phyloP scores from a whole-genome alignment of 768 basidiomycete genomes.

The Gloeophyllum trabeum region DNA sequence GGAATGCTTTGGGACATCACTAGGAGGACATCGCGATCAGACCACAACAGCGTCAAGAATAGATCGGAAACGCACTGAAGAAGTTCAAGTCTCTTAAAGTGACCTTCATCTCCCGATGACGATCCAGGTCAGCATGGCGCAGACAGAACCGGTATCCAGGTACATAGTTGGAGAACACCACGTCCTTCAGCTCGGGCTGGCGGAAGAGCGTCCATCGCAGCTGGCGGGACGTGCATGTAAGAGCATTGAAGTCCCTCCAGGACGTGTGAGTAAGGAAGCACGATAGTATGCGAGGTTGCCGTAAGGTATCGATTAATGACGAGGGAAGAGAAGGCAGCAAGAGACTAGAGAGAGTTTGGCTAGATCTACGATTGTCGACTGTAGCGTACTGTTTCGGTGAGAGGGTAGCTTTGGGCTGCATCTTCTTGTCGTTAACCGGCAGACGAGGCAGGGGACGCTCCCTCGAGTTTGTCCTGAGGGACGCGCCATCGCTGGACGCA shows the following conservation, averaged over 20 bases:
- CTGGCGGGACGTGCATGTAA: conserved; percentile 22
- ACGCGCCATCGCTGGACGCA: neutral
- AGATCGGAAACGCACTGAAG: conserved; percentile 39
- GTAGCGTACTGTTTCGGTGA: neutral
- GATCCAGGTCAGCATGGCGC: conserved; percentile 24
- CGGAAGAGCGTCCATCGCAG: conserved; percentile 21
- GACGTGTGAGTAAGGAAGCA: conserved; percentile 17
- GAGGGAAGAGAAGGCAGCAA: conserved; percentile 5
- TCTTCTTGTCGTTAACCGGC: neutral
- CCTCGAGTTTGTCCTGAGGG: neutral
- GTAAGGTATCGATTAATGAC: conserved; percentile 16
- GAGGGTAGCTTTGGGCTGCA: neutral
- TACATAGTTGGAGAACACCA: conserved; percentile 37
- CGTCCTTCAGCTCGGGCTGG: conserved; percentile 21
- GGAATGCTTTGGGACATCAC: conserved; percentile 56
- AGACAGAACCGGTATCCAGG: conserved; percentile 42
- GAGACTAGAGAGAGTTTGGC: neutral
- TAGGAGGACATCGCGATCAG: conserved; percentile 18
- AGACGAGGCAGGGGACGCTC: neutral
- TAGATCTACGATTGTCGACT: neutral
- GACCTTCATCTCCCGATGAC: conserved; percentile 36
- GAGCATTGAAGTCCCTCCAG: conserved; percentile 29
- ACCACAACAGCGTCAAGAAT: conserved; percentile 6
- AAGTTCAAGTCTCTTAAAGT: conserved; percentile 50
- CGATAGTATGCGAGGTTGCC: conserved; percentile 22